These are phyloP conservation scores for Ambrosiella xylebori DNA, from an alignment of 2,329 filamentous ascomycete genomes.

Conservation along the genomic window DNA sequence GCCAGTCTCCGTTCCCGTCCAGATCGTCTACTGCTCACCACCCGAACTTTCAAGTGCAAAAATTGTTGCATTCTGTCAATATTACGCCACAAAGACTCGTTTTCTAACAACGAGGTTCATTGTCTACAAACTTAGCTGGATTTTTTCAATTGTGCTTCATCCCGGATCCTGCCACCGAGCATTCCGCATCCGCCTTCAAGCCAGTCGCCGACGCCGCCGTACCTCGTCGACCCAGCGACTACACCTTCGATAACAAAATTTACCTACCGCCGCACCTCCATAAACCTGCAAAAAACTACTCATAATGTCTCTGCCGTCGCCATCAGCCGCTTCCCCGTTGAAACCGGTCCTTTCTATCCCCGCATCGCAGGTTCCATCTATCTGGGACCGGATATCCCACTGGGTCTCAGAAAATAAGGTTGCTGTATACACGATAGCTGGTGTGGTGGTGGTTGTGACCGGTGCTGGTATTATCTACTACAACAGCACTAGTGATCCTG, in stretches of 20 bases:
- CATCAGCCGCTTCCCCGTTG: constrained; percentile 10
- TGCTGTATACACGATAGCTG: constrained; percentile 87
- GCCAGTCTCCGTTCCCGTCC: too few relatives aligned
- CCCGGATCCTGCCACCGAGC: neutral
- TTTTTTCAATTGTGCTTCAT: neutral
- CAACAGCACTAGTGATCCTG: constrained; percentile 40
- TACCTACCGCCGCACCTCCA: neutral
- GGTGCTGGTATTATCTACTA: constrained; percentile 91
- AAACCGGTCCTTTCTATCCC: constrained; percentile 12
- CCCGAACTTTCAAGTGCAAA: too few relatives aligned
- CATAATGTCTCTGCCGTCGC: constrained; percentile 12
- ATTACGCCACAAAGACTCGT: too few relatives aligned
- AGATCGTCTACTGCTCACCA: too few relatives aligned
- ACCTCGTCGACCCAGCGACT: neutral
- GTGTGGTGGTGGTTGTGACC: constrained; percentile 79
- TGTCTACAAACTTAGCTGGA: neutral
- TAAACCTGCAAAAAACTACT: neutral
- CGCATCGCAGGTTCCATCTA: constrained; percentile 24
- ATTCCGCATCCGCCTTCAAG: neutral
- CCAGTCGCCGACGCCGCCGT: neutral
- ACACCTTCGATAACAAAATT: neutral
- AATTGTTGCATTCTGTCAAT: too few relatives aligned
- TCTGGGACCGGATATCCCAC: constrained; percentile 77
- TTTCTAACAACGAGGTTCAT: too few relatives aligned
- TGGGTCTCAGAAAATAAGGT: constrained; percentile 96